Percentiles rank a stretch among this genome's conserved stretches.
Evolutionary conservation across 2,329 filamentous ascomycete species (phyloP).

Genomic region (Bipolaris sorokiniana): DNA sequence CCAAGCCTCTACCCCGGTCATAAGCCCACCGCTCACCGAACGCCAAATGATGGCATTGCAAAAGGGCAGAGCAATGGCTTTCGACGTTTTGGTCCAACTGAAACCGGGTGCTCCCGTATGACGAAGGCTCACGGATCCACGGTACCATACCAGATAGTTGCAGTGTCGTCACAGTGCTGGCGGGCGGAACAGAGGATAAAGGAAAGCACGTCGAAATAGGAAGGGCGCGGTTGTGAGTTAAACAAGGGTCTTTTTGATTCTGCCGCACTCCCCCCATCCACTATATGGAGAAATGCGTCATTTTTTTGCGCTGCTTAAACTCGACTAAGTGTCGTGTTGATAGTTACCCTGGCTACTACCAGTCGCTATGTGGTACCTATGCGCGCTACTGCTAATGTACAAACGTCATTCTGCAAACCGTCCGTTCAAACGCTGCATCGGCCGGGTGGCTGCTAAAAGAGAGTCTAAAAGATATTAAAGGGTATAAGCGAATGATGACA

Average conservation of each 20-base stretch:
- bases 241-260: conserved; percentile 32
- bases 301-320: conserved; percentile 28
- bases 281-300: conserved; percentile 34
- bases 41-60: conserved; percentile 31
- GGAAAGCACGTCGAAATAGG: conserved; percentile 1
- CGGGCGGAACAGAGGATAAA: background rate
- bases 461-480: conserved; percentile 49
- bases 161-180: conserved; percentile 19
- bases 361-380: background rate
- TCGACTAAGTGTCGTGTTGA: conserved; percentile 21
- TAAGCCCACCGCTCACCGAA: conserved; percentile 17
- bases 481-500: conserved; percentile 44
- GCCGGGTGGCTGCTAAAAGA: conserved; percentile 36
- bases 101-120: conserved; percentile 12
- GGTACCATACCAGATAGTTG: conserved; percentile 8
- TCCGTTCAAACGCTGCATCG: conserved; percentile 13
- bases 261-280: conserved; percentile 24
- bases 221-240: conserved; percentile 5
- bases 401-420: conserved; percentile 41
- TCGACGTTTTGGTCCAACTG: conserved; percentile 7
- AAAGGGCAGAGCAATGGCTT: conserved; percentile 13
- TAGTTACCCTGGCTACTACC: conserved; percentile 12
- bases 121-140: conserved; percentile 8
- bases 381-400: conserved; percentile 42
- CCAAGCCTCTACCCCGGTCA: conserved; percentile 20